These are phyloP conservation scores for Aechmea fasciata DNA, from an alignment of 176 grass and related monocot genomes.

Conservation along the genomic window DNA sequence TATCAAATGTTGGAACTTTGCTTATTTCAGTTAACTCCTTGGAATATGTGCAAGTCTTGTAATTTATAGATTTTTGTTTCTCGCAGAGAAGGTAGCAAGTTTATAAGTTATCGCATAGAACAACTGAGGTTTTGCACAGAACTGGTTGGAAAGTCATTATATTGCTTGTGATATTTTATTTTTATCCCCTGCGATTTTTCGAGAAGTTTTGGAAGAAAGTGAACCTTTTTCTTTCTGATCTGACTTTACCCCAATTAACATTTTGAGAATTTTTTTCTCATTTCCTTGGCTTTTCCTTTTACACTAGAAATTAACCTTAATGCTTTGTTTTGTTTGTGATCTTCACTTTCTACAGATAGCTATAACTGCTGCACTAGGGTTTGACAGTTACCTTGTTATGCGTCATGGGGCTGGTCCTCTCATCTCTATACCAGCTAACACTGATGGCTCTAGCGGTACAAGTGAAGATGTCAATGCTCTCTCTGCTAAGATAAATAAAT, in stretches of 20 bases:
- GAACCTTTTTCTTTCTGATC: not conserved
- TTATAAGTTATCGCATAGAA: too few species aligned
- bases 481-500: slow-evolving; percentile 15
- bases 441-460: slow-evolving; percentile 7
- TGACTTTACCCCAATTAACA: not conserved
- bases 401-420: slow-evolving; percentile 75
- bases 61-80: too few species aligned
- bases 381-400: slow-evolving; percentile 97
- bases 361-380: slow-evolving; percentile 87
- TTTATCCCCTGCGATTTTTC: not conserved
- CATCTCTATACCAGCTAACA: not conserved
- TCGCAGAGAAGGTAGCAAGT: too few species aligned
- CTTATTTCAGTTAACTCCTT: too few species aligned
- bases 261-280: not conserved
- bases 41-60: too few species aligned
- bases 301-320: slow-evolving; percentile 14
- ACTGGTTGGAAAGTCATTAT: not conserved
- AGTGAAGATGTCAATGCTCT: slow-evolving; percentile 27
- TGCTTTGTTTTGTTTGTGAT: slow-evolving; percentile 22
- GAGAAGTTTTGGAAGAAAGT: not conserved
- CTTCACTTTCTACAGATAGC: slow-evolving; percentile 47
- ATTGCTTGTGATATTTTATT: not conserved
- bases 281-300: not conserved
- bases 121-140: too few species aligned
- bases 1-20: too few species aligned